These are phyloP conservation scores for Coccinonectria pachysandricola DNA, from an alignment of 2,329 filamentous ascomycete species.

Conservation along the genomic window DNA sequence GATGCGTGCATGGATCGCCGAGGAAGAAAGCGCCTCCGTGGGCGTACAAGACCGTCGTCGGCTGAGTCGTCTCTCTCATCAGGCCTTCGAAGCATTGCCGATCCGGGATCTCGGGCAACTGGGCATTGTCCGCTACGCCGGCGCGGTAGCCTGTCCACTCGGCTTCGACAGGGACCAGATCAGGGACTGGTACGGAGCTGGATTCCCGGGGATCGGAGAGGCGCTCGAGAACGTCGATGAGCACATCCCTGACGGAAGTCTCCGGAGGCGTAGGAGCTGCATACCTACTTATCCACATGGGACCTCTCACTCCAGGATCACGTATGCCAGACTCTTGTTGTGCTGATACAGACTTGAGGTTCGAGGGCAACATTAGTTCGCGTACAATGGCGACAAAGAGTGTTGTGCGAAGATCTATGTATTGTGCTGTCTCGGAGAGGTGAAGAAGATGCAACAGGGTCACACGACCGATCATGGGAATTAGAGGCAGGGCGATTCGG, in stretches of 20 bases:
- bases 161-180: constrained; percentile 48
- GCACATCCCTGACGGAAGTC: constrained; percentile 43
- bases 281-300: constrained; percentile 71
- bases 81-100: constrained; percentile 53
- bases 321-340: constrained; percentile 53
- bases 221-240: constrained; percentile 43
- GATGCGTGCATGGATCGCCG: constrained; percentile 59
- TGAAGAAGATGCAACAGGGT: constrained; percentile 54
- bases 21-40: constrained; percentile 69
- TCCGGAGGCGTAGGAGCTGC: constrained; percentile 50
- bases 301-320: constrained; percentile 62
- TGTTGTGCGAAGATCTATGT: constrained; percentile 70
- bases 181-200: constrained; percentile 32
- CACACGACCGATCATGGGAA: constrained; percentile 54
- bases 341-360: constrained; percentile 43
- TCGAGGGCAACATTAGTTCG: constrained; percentile 41
- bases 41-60: constrained; percentile 60
- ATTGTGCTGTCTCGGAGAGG: constrained; percentile 58
- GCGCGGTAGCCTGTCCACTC: constrained; percentile 68
- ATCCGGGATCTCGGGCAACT: constrained; percentile 48
- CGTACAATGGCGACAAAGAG: constrained; percentile 64
- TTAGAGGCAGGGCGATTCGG: constrained; percentile 35
- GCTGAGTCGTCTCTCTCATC: constrained; percentile 55
- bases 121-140: constrained; percentile 36
- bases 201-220: constrained; percentile 10